A percentile compares a stretch with the other conserved stretches of the same genome.
phyloP scores from a whole-genome alignment of 495 filamentous ascomycete genomes.

The Penicillium paradoxum region DNA sequence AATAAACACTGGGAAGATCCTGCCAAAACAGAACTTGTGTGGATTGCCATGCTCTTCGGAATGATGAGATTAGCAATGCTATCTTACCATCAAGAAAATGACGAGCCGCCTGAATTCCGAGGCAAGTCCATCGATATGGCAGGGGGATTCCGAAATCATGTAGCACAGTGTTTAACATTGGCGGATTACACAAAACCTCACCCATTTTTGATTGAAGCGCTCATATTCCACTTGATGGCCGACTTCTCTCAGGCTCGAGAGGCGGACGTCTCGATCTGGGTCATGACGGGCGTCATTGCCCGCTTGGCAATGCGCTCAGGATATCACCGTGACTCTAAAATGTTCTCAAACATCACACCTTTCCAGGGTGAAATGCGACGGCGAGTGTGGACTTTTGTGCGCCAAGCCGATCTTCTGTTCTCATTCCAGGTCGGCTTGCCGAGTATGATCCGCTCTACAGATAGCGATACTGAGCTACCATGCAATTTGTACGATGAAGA shows the following conservation, averaged over 20 bases:
- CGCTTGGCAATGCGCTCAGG: constrained; percentile 92
- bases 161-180: constrained; percentile 80
- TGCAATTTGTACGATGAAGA: constrained; percentile 94
- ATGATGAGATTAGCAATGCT: constrained; percentile 88
- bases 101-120: constrained; percentile 81
- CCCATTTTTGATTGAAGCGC: constrained; percentile 80
- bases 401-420: constrained; percentile 76
- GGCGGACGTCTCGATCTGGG: constrained; percentile 75
- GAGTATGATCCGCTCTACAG: constrained; percentile 75
- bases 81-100: constrained; percentile 83
- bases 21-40: constrained; percentile 70
- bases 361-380: constrained; percentile 91
- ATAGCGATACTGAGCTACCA: constrained; percentile 82
- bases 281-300: constrained; percentile 73
- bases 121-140: constrained; percentile 71
- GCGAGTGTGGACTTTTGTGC: constrained; percentile 81
- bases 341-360: constrained; percentile 74
- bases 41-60: constrained; percentile 84
- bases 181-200: constrained; percentile 88
- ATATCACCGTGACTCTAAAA: constrained; percentile 85
- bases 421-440: constrained; percentile 89
- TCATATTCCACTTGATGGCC: constrained; percentile 79
- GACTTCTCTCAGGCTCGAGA: constrained; percentile 76
- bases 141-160: constrained; percentile 69
- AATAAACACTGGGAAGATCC: constrained; percentile 87